phyloP scores from a whole-genome alignment of 495 filamentous ascomycete genomes.

The Arthonia radiata region DNA sequence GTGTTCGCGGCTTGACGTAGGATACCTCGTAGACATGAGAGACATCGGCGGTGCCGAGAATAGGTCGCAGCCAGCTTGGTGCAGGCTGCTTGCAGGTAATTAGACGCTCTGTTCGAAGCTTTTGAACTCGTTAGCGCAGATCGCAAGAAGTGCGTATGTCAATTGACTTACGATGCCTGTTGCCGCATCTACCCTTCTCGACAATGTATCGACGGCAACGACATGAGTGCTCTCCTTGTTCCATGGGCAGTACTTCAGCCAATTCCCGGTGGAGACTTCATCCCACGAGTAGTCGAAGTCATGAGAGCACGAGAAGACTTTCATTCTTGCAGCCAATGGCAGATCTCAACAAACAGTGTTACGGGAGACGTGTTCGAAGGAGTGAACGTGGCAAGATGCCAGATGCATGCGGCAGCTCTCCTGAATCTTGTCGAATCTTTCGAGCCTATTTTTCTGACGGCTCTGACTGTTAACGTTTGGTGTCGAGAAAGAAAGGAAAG shows the following conservation, averaged over 20 bases:
- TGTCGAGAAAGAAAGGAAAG: no score
- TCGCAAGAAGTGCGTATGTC: neutral
- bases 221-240: slow-evolving; percentile 90
- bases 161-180: slow-evolving; percentile 68
- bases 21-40: slow-evolving; percentile 85
- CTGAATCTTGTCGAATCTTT: no score
- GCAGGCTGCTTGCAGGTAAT: slow-evolving; percentile 84
- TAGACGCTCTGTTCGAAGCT: slow-evolving; percentile 84
- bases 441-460: no score
- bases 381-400: no score
- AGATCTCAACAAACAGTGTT: no score
- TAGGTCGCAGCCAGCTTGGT: slow-evolving; percentile 58
- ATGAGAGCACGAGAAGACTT: slow-evolving; percentile 70
- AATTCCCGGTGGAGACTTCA: slow-evolving; percentile 97
- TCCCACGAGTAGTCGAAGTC: slow-evolving; percentile 96
- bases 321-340: no score
- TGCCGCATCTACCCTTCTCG: slow-evolving; percentile 46
- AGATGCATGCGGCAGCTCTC: no score
- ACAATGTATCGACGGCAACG: slow-evolving; percentile 77
- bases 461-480: no score
- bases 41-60: slow-evolving; percentile 44
- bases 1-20: slow-evolving; percentile 49
- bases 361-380: no score
- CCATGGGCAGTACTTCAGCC: slow-evolving; percentile 97
- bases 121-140: slow-evolving; percentile 2